Percentiles rank a stretch among this genome's conserved stretches.
Evolutionary conservation across 345 rosid genomes (phyloP).

Genomic region (Microcos paniculata): DNA sequence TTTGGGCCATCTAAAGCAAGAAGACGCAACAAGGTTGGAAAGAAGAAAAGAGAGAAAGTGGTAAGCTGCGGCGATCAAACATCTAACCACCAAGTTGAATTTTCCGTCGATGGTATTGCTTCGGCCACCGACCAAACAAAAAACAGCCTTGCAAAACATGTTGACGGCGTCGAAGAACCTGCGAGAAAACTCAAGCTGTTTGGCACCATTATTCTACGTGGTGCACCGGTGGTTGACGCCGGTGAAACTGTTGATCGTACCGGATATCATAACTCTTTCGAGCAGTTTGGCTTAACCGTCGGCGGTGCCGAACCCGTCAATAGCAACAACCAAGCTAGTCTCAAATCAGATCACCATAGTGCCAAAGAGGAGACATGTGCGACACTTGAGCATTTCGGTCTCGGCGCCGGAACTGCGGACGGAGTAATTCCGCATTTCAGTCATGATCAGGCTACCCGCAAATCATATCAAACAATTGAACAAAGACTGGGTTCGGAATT

Average conservation of each 20-base stretch:
- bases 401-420: neutral
- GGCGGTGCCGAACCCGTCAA: neutral
- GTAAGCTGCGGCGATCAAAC: neutral
- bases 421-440: neutral
- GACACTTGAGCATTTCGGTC: neutral
- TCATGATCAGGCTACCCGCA: neutral
- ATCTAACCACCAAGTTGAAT: neutral
- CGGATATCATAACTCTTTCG: neutral
- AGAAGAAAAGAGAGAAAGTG: neutral
- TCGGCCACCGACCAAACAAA: neutral
- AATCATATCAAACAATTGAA: neutral
- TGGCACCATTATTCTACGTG: neutral
- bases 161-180: neutral
- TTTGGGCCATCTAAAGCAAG: neutral
- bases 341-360: neutral
- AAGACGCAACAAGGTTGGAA: neutral
- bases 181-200: neutral
- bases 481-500: neutral
- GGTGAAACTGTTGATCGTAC: neutral
- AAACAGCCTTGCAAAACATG: neutral
- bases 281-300: neutral
- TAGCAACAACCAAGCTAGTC: neutral
- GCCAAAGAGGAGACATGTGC: neutral
- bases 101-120: neutral
- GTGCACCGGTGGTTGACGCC: neutral